These are phyloP conservation scores for Salvia miltiorrhiza DNA, from an alignment of 257 asterid species.

Conservation along the genomic window DNA sequence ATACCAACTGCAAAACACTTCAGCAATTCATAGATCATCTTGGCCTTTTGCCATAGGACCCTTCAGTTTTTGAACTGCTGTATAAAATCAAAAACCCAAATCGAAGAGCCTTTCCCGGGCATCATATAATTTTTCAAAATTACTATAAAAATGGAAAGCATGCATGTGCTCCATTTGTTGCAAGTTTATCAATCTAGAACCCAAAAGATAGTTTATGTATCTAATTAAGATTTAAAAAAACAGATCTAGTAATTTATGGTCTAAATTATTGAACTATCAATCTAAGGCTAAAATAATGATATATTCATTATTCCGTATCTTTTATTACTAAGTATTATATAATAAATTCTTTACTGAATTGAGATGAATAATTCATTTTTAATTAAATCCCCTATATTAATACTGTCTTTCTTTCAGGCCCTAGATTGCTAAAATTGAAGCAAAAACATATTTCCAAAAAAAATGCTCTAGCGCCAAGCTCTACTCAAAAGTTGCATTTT, in stretches of 20 bases:
- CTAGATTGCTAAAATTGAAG: background rate
- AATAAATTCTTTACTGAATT: too few relatives aligned
- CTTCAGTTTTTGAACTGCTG: background rate
- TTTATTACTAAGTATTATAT: too few relatives aligned
- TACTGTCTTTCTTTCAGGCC: background rate
- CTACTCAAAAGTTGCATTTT: background rate
- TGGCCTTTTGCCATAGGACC: background rate
- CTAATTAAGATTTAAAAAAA: background rate
- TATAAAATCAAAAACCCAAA: background rate
- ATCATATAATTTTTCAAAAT: background rate
- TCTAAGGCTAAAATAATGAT: background rate
- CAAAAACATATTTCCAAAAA: background rate
- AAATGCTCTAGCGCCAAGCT: too few relatives aligned
- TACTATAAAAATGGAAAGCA: background rate
- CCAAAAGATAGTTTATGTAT: background rate
- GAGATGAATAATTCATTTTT: too few relatives aligned
- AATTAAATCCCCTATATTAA: background rate
- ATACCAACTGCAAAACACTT: background rate
- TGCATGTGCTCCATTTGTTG: background rate
- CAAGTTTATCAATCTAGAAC: background rate
- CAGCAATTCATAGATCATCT: background rate
- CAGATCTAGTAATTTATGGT: background rate
- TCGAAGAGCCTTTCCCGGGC: background rate
- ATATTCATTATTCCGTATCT: too few relatives aligned
- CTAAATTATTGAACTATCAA: background rate